Percentiles rank a stretch among this genome's conserved stretches.
Evolutionary conservation across 805 yeast species (phyloP).

Genomic region (Isabelozyma rhagii): DNA sequence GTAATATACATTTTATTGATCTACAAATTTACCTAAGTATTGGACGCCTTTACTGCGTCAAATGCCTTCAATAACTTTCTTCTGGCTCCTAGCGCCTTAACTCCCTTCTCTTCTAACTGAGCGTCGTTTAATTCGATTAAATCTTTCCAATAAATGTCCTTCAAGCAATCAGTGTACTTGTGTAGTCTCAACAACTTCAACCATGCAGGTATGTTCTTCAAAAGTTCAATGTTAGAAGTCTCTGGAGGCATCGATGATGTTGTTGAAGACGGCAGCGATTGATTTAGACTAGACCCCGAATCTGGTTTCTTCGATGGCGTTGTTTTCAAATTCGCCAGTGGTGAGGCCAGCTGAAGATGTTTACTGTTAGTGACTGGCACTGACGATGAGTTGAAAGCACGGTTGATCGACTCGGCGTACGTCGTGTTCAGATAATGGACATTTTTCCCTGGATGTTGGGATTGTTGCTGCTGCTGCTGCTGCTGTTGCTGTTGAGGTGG

Average conservation of each 20-base stretch:
- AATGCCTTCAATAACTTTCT: conserved; percentile 91
- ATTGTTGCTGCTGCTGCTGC: conserved; percentile 5
- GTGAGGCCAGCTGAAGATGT: conserved; percentile 3
- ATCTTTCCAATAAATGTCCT: conserved; percentile 73
- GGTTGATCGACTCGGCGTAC: conserved; percentile 34
- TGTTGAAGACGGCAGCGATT: conserved; percentile 6
- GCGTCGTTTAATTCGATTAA: conserved; percentile 69
- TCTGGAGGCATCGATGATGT: conserved; percentile 39
- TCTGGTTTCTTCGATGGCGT: conserved; percentile 8
- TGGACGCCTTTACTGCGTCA: conserved; percentile 56
- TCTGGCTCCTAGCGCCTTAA: conserved; percentile 92
- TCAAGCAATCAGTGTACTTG: conserved; percentile 85
- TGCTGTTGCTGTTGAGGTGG: conserved; percentile 10
- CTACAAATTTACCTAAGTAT: neutral
- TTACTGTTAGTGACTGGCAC: conserved; percentile 27
- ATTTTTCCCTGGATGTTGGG: neutral
- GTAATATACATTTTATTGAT: neutral
- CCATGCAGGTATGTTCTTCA: conserved; percentile 89
- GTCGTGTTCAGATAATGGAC: conserved; percentile 2
- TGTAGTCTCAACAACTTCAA: conserved; percentile 84
- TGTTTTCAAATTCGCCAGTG: conserved; percentile 2
- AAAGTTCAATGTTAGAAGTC: conserved; percentile 41
- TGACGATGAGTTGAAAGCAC: conserved; percentile 34
- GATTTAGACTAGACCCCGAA: conserved; percentile 6
- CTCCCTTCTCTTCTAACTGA: conserved; percentile 75